Evolutionary conservation across 441 rosid genomes (phyloP).

Genomic region (Pelargonium citronellum): DNA sequence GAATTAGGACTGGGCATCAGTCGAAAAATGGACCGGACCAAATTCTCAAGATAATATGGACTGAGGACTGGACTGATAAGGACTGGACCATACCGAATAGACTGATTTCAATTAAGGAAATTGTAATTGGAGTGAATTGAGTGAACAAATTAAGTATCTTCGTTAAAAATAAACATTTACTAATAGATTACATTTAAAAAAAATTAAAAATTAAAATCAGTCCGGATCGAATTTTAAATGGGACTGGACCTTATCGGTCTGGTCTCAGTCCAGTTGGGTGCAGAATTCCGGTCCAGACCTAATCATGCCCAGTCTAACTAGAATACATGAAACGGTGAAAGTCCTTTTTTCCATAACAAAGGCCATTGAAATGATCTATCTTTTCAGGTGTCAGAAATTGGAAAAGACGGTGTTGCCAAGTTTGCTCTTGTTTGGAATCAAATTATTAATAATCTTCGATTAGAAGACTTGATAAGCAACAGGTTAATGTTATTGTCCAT

Average conservation of each 20-base stretch:
- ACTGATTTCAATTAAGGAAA: not conserved
- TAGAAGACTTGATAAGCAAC: constrained; percentile 90
- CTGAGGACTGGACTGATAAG: too few species aligned
- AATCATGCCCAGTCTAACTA: not conserved
- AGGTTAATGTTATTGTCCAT: constrained; percentile 35
- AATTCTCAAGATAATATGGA: too few species aligned
- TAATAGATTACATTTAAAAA: too few species aligned
- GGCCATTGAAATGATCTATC: constrained; percentile 16
- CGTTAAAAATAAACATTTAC: too few species aligned
- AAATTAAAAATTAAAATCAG: too few species aligned
- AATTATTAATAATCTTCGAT: constrained; percentile 63
- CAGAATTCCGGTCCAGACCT: too few species aligned
- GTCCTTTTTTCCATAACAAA: constrained; percentile 3
- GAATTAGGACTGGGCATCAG: not conserved
- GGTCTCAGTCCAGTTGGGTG: too few species aligned
- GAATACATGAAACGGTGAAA: not conserved
- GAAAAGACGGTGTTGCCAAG: constrained; percentile 53
- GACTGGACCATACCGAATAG: too few species aligned
- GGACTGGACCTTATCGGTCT: not conserved
- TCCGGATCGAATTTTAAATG: too few species aligned
- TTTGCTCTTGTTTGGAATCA: constrained; percentile 95
- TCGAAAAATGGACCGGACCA: too few species aligned
- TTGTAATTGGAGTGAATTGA: not conserved
- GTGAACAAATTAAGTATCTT: too few species aligned
- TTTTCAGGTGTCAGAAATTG: constrained; percentile 44